phyloP scores from a whole-genome alignment of 192 early-diverging fungal genomes.

The Mycoemilia scoparia region DNA sequence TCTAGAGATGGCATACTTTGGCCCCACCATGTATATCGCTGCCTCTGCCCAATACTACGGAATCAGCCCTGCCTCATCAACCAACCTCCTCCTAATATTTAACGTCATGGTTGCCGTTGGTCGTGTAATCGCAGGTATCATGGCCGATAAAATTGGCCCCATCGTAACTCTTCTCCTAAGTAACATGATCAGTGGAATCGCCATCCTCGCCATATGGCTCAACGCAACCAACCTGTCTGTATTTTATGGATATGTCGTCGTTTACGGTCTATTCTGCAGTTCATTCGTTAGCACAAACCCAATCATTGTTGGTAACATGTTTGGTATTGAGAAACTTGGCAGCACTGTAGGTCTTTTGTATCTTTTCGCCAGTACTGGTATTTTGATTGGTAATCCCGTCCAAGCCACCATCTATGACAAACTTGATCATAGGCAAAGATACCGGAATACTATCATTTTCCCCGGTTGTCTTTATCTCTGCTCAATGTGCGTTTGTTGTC shows the following conservation, averaged over 20 bases:
- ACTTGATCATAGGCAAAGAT: slow-evolving; percentile 14
- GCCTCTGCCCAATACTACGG: no score
- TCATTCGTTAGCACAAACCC: slow-evolving; percentile 25
- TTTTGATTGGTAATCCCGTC: slow-evolving; percentile 14
- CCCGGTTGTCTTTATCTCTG: no score
- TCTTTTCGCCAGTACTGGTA: slow-evolving; percentile 17
- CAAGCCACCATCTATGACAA: slow-evolving; percentile 25
- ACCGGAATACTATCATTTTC: slow-evolving; percentile 23
- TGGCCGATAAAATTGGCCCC: slow-evolving; percentile 16
- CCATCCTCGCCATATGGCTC: slow-evolving; percentile 22
- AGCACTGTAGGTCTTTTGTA: slow-evolving; percentile 24
- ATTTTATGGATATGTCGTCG: slow-evolving; percentile 17
- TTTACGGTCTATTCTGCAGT: no score
- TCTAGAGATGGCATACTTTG: slow-evolving; percentile 24
- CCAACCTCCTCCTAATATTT: slow-evolving; percentile 15
- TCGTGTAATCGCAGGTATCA: slow-evolving; percentile 10
- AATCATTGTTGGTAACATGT: slow-evolving; percentile 13
- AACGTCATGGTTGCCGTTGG: slow-evolving; percentile 16
- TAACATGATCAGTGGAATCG: slow-evolving; percentile 7
- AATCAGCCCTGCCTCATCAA: no score
- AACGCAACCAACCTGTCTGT: slow-evolving; percentile 11
- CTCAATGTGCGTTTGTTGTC: no score
- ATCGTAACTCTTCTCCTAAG: slow-evolving; percentile 16
- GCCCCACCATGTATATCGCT: no score
- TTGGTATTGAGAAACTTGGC: slow-evolving; percentile 9